Evolutionary conservation across 805 yeast species (phyloP).

Genomic region (Candida silvicultrix): DNA sequence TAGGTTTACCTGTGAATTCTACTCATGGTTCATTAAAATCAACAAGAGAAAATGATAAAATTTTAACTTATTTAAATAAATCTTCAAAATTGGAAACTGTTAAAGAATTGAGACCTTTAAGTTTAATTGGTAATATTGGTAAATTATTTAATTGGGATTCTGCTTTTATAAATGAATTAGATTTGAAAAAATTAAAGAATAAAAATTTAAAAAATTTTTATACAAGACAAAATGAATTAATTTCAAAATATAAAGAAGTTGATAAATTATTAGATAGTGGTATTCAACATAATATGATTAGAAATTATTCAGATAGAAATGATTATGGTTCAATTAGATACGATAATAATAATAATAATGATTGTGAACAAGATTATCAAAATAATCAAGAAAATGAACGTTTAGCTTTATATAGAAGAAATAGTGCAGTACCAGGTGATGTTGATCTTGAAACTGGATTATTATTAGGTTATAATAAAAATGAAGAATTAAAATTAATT

Average conservation of each 20-base stretch:
- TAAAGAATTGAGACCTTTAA: conserved; percentile 41
- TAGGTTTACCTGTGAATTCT: conserved; percentile 5
- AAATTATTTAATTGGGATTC: conserved; percentile 35
- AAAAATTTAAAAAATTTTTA: conserved; percentile 38
- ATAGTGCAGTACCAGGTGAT: conserved; percentile 52
- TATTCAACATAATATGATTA: conserved; percentile 56
- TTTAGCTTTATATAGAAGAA: too few species aligned
- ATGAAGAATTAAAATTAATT: conserved; percentile 37
- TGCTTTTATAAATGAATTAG: conserved; percentile 16
- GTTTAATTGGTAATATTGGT: conserved; percentile 37
- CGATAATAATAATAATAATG: not conserved
- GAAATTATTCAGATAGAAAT: conserved; percentile 36
- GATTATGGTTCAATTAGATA: conserved; percentile 15
- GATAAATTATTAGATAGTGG: conserved; percentile 69
- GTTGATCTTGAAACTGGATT: conserved; percentile 53
- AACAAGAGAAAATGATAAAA: conserved; percentile 15
- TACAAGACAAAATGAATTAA: conserved; percentile 50
- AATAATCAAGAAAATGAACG: too few species aligned
- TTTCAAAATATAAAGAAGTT: conserved; percentile 50
- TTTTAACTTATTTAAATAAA: conserved; percentile 14
- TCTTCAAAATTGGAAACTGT: conserved; percentile 7
- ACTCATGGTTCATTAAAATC: conserved; percentile 6
- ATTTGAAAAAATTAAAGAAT: conserved; percentile 20
- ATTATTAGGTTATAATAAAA: conserved; percentile 42
- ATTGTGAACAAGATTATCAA: too few species aligned